Evolutionary conservation across 345 rosid species (phyloP), one percentile per base, ranked within the genome.

Genomic region (Pugionium cornutum): DNA sequence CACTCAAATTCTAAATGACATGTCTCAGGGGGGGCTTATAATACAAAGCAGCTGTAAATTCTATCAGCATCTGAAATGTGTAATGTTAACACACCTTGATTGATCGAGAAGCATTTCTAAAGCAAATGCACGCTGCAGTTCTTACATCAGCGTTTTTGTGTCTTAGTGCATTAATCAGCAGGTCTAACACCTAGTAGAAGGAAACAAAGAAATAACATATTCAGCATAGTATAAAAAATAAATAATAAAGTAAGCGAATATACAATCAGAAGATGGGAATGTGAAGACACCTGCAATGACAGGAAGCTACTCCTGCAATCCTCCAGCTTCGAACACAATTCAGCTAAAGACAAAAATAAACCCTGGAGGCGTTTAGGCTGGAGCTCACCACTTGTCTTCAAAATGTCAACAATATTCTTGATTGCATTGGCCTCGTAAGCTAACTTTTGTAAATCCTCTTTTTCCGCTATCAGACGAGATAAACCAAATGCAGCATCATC

Each of bases 401-500:
- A 77, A 64, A 82, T 81, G 46, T 68, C 68, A 53, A 77, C 76
- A 41, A 89, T 81, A 56, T 68, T 77, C 42, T 82, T 80, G 30
- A 92, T 66, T 44, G 94, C 92, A 64, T 83, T 71, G 4, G 81
- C 79, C 62, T 88, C 91, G 49, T 84, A 81, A 67, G 98, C 97
- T 65, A 86, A 53, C 62, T 83, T 83, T 70, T 92, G 98, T 37
- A 92, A 42, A 73, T 89, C 98, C 75, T 89, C 91, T 76, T 86
- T 86, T 8, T 71, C 82, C 0, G 76, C 72, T 64, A 86, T 77
- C 36, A 89, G 67, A 79, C 79, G 77, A 52, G 89, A 83, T 55
- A 92, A 80, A 52, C 80, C 88, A 75, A 84, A 81, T 36, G 91
- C 76, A 71, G 98, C 92, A 59, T 88, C 90, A 69, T 88, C 96